Percentiles rank a stretch among this genome's conserved stretches.
Evolutionary conservation across 2,329 filamentous ascomycete genomes (phyloP).

Genomic region (Fusarium pseudograminearum): DNA sequence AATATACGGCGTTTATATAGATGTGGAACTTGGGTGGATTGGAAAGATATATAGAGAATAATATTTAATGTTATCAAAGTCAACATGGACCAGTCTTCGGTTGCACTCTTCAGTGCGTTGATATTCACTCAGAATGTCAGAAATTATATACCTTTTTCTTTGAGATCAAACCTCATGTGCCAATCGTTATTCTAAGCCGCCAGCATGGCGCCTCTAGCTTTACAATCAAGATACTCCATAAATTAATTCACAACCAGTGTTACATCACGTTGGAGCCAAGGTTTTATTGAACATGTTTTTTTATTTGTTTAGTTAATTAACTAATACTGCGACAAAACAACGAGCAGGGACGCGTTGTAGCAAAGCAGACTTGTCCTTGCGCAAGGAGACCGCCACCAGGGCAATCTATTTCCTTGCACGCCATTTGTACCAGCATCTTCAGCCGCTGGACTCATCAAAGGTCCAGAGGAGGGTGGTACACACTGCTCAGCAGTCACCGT

Average conservation of each 20-base stretch:
- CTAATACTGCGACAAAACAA: conserved; percentile 58
- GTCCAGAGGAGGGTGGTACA: conserved; percentile 35
- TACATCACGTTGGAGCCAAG: neutral
- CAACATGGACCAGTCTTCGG: neutral
- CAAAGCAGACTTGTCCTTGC: conserved; percentile 54
- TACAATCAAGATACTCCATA: neutral
- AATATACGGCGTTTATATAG: conserved; percentile 13
- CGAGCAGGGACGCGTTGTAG: conserved; percentile 55
- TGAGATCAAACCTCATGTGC: neutral
- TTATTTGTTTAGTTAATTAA: conserved; percentile 55
- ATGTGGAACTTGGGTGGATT: neutral
- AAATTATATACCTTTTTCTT: neutral
- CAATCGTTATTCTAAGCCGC: neutral
- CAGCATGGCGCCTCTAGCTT: no score
- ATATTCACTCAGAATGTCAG: neutral
- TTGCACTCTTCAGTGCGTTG: neutral
- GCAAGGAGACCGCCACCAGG: conserved; percentile 49
- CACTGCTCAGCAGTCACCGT: conserved; percentile 42
- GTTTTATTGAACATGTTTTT: conserved; percentile 44
- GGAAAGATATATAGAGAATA: neutral
- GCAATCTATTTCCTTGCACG: conserved; percentile 46
- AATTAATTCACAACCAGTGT: neutral
- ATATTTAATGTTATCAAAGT: neutral
- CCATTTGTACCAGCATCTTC: conserved; percentile 54
- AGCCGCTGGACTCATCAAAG: conserved; percentile 35